These are phyloP conservation scores for Scopulariopsis brevicaulis DNA, from an alignment of 2,329 filamentous ascomycete genomes.

Conservation along the genomic window DNA sequence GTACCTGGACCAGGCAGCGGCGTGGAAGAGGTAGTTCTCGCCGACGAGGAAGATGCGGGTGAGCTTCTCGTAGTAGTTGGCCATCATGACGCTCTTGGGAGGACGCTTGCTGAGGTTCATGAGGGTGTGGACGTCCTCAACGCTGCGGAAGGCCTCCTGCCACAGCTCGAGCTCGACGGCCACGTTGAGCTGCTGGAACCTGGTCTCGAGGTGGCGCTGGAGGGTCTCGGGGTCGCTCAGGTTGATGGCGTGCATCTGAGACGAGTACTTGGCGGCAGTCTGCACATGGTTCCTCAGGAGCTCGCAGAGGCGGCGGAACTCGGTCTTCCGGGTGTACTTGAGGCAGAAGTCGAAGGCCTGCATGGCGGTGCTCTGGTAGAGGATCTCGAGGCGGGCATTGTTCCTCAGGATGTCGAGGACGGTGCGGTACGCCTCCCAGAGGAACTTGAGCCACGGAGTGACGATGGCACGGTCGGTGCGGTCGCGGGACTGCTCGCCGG, in stretches of 20 bases:
- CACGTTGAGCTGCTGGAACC: constrained; percentile 96
- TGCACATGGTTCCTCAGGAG: constrained; percentile 96
- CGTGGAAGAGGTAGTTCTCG: constrained; percentile 99
- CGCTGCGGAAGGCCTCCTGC: constrained; percentile 98
- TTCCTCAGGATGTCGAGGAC: constrained; percentile 98
- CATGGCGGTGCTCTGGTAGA: constrained; percentile 96
- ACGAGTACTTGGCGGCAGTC: constrained; percentile 97
- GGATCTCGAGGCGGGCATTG: constrained; percentile 92
- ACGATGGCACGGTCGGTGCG: constrained; percentile 96
- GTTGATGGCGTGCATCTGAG: constrained; percentile 99
- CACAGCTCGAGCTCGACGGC: constrained; percentile 95
- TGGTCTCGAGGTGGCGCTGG: constrained; percentile 92
- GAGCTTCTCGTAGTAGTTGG: constrained; percentile 99
- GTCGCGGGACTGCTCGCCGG: constrained; percentile 93
- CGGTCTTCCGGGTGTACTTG: constrained; percentile 96
- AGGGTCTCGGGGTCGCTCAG: constrained; percentile 94
- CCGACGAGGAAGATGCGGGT: constrained; percentile 97
- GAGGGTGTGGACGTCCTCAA: constrained; percentile 96
- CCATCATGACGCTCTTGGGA: constrained; percentile 99
- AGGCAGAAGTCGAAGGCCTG: constrained; percentile 99
- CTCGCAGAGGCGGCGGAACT: constrained; percentile 97
- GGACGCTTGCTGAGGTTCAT: constrained; percentile 96
- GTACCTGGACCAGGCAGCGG: constrained; percentile 93
- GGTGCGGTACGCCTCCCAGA: constrained; percentile 98
- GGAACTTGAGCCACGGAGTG: constrained; percentile 97